A percentile compares a stretch with the other conserved stretches of the same genome.
phyloP scores from a whole-genome alignment of 495 filamentous ascomycete genomes.

The Recurvomyces mirabilis region DNA sequence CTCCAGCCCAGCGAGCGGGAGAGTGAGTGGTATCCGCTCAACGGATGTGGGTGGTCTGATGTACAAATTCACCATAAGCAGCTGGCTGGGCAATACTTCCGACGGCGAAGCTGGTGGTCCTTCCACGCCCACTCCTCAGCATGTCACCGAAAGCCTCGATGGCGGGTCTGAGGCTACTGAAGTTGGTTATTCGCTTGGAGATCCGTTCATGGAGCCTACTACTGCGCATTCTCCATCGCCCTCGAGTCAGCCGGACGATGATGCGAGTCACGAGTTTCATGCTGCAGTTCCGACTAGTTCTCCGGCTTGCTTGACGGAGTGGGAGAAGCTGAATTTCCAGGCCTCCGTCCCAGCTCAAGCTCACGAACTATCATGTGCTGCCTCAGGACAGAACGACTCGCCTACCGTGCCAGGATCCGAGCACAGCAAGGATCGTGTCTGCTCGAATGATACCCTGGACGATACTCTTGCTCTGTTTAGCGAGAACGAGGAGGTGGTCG shows the following conservation, averaged over 20 bases:
- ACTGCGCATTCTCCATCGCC: neutral
- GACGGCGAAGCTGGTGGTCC: too few relatives aligned
- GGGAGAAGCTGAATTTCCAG: neutral
- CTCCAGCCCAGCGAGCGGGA: neutral
- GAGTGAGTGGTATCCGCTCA: neutral
- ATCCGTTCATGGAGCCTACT: neutral
- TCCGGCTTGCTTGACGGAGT: neutral
- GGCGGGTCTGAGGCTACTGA: neutral
- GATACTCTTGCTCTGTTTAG: too few relatives aligned
- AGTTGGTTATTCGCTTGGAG: neutral
- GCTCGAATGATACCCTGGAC: too few relatives aligned
- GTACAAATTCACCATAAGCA: slow-evolving; percentile 1
- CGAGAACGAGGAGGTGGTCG: too few relatives aligned
- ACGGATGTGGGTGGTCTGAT: slow-evolving; percentile 6
- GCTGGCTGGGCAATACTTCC: neutral
- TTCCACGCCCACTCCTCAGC: too few relatives aligned
- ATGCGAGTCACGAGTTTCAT: neutral
- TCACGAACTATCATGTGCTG: neutral
- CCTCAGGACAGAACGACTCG: too few relatives aligned
- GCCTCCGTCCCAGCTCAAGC: neutral
- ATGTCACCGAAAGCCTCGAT: slow-evolving; percentile 2
- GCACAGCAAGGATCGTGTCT: too few relatives aligned
- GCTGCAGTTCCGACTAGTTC: slow-evolving; percentile 3
- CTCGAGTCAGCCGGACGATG: neutral
- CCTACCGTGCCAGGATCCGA: neutral